Evolutionary conservation across 2,329 filamentous ascomycete genomes (phyloP).

Genomic region (Dothistroma septosporum): DNA sequence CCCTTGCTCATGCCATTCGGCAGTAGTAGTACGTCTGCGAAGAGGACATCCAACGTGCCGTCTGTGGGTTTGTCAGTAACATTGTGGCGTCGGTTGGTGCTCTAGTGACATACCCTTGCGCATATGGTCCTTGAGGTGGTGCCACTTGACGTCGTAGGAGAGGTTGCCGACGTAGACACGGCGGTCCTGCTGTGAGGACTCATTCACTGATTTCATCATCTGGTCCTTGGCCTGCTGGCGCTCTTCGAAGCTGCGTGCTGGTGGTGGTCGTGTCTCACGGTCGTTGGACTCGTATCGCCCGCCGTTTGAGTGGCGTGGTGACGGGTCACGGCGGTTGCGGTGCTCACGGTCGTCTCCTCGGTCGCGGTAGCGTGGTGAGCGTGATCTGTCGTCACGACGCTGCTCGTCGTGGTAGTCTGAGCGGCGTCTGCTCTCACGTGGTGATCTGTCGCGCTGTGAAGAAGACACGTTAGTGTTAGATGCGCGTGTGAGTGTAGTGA

Average conservation of each 20-base stretch:
- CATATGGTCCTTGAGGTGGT: conserved; percentile 99
- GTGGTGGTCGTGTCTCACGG: conserved; percentile 34
- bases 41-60: conserved; percentile 81
- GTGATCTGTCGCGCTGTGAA: conserved; percentile 4
- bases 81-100: not conserved
- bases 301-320: conserved; percentile 82
- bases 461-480: not conserved
- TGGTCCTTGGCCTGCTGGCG: conserved; percentile 78
- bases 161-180: conserved; percentile 99
- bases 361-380: conserved; percentile 13
- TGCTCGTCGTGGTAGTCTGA: conserved; percentile 23
- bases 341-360: conserved; percentile 31
- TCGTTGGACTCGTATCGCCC: conserved; percentile 49
- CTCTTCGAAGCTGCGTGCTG: conserved; percentile 77
- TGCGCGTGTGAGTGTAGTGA: not conserved
- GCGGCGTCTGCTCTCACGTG: conserved; percentile 54
- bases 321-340: conserved; percentile 48
- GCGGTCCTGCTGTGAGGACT: conserved; percentile 96
- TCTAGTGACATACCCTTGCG: conserved; percentile 75
- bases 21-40: conserved; percentile 98
- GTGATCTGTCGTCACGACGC: conserved; percentile 22
- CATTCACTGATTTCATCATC: conserved; percentile 92
- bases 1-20: conserved; percentile 99
- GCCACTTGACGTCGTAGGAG: conserved; percentile 99
- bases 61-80: conserved; percentile 52